A percentile compares a stretch with the other conserved stretches of the same genome.
phyloP scores from a whole-genome alignment of 2,329 filamentous ascomycete genomes.

The Truncatella angustata region DNA sequence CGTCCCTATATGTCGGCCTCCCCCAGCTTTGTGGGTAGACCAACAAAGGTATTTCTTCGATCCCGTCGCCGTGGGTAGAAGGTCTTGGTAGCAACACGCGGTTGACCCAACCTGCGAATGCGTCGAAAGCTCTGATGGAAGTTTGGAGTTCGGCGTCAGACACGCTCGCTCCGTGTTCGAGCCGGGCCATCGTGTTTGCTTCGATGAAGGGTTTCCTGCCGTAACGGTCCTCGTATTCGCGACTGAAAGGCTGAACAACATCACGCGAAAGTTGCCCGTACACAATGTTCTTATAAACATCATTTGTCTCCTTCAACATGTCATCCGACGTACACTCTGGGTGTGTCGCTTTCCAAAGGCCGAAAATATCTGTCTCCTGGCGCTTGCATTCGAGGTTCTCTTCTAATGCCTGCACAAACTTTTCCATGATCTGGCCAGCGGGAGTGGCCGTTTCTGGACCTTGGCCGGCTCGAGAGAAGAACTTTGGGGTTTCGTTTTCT shows the following conservation, averaged over 20 bases:
- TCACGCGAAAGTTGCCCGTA: constrained; percentile 11
- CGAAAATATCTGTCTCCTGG: constrained; percentile 12
- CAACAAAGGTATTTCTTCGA: constrained; percentile 13
- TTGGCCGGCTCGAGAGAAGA: constrained; percentile 9
- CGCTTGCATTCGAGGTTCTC: constrained; percentile 10
- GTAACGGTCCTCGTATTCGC: constrained; percentile 9
- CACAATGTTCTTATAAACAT: constrained; percentile 17
- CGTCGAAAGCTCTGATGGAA: constrained; percentile 4
- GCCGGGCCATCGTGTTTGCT: constrained; percentile 11
- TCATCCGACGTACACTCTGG: constrained; percentile 8
- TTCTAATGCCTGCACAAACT: constrained; percentile 13
- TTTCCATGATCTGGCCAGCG: constrained; percentile 10
- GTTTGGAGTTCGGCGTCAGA: constrained; percentile 3
- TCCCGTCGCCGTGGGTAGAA: not conserved
- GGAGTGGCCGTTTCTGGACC: not conserved
- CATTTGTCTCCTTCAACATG: constrained; percentile 12
- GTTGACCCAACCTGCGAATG: constrained; percentile 15
- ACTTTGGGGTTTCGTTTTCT: constrained; percentile 11
- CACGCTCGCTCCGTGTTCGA: constrained; percentile 13
- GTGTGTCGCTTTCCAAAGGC: constrained; percentile 15
- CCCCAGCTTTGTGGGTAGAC: constrained; percentile 18
- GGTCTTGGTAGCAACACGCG: constrained; percentile 12
- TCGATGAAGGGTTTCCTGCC: constrained; percentile 15
- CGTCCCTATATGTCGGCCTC: constrained; percentile 15
- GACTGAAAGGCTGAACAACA: constrained; percentile 11